Conservation (phyloP, 176 grass and related monocot genomes). For the Lolium rigidum region DNA sequence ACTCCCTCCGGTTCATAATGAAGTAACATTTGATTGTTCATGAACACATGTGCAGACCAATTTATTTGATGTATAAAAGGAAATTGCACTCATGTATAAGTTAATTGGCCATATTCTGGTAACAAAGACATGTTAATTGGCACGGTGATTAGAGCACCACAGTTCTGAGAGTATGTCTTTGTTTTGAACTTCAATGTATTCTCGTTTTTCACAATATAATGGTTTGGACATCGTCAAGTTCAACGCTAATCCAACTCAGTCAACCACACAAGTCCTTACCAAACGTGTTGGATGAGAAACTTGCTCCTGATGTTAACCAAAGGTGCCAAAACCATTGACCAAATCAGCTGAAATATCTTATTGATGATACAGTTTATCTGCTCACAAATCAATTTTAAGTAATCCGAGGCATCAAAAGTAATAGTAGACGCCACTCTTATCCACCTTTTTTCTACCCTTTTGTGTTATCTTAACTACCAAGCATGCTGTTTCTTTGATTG, state of each 20-base stretch:
- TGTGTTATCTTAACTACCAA: constrained; percentile 29
- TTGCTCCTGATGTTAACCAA: constrained; percentile 15
- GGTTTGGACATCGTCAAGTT: not conserved
- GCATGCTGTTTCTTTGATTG: constrained; percentile 2
- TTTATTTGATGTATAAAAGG: not conserved
- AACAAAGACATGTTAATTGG: not conserved
- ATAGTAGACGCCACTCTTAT: not conserved
- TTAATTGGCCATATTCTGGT: not conserved
- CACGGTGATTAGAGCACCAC: not conserved
- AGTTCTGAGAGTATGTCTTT: not conserved
- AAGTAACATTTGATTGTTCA: not conserved
- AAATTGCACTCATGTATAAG: not conserved
- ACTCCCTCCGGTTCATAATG: no score
- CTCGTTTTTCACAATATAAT: not conserved
- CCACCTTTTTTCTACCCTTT: constrained; percentile 2
- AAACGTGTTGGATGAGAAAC: not conserved
- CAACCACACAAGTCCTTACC: not conserved
- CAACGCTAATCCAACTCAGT: not conserved
- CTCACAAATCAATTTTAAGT: not conserved
- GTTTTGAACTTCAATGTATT: not conserved
- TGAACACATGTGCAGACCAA: not conserved
- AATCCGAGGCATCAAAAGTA: not conserved
- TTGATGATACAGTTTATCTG: not conserved
- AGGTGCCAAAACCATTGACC: constrained; percentile 37
- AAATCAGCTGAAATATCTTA: not conserved